Evolutionary conservation across 2,329 filamentous ascomycete genomes (phyloP).

Genomic region (Helotiales sp.): DNA sequence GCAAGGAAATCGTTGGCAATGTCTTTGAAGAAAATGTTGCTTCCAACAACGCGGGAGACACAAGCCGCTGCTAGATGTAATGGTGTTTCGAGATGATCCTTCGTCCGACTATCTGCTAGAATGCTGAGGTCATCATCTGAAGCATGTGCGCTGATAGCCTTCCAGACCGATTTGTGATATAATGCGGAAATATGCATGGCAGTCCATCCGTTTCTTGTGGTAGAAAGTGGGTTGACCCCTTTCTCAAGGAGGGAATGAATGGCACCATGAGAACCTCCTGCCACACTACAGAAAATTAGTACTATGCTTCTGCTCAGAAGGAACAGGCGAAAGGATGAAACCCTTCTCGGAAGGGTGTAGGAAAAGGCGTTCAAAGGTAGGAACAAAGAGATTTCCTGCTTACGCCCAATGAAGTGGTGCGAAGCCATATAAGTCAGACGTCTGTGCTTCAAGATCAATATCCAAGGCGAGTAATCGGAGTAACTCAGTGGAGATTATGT

Average conservation of each 20-base stretch:
- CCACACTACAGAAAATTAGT: too few relatives aligned
- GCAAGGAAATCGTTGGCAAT: not conserved
- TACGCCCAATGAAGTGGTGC: not conserved
- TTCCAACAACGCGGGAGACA: not conserved
- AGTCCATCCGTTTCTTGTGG: not conserved
- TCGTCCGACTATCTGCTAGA: not conserved
- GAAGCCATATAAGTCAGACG: not conserved
- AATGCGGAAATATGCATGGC: not conserved
- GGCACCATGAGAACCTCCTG: not conserved
- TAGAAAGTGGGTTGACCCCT: not conserved
- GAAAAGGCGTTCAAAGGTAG: too few relatives aligned
- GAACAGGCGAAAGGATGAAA: too few relatives aligned
- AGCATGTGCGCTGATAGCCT: not conserved
- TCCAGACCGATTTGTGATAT: not conserved
- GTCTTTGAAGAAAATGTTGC: not conserved
- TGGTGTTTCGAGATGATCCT: not conserved
- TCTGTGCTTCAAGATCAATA: not conserved
- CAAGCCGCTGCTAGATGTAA: not conserved
- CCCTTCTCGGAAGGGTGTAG: too few relatives aligned
- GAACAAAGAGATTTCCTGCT: too few relatives aligned
- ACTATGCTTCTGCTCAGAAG: too few relatives aligned
- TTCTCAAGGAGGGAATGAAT: not conserved
- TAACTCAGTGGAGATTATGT: not conserved
- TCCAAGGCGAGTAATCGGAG: not conserved
- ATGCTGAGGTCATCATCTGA: not conserved